phyloP scores from a whole-genome alignment of 2,329 filamentous ascomycete species.

The Chaetothyriales sp. region DNA sequence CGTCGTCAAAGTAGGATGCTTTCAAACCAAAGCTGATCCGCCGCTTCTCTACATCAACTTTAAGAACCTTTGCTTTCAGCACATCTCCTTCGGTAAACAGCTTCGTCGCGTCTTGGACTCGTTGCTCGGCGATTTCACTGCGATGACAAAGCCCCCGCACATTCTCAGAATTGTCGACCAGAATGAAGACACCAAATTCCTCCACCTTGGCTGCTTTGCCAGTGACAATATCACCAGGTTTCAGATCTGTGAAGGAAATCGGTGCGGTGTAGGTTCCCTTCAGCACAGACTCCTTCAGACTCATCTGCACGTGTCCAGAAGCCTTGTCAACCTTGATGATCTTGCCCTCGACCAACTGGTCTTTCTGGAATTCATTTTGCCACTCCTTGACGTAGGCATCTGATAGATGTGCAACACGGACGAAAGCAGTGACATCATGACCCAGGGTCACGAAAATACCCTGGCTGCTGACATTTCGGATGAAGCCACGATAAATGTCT shows the following conservation, averaged over 20 bases:
- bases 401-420: slow-evolving; percentile 76
- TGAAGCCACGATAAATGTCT: slow-evolving; percentile 75
- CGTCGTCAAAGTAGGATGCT: slow-evolving; percentile 69
- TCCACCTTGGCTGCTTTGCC: slow-evolving; percentile 89
- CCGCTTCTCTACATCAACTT: slow-evolving; percentile 59
- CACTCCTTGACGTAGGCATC: slow-evolving; percentile 90
- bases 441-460: slow-evolving; percentile 79
- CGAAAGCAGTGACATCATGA: slow-evolving; percentile 65
- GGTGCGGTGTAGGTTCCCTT: slow-evolving; percentile 65
- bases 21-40: slow-evolving; percentile 85
- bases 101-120: slow-evolving; percentile 70
- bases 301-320: slow-evolving; percentile 66
- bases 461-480: slow-evolving; percentile 79
- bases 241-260: slow-evolving; percentile 61
- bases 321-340: slow-evolving; percentile 57
- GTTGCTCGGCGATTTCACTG: slow-evolving; percentile 76
- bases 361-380: slow-evolving; percentile 76
- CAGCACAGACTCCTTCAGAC: slow-evolving; percentile 70
- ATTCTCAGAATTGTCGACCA: slow-evolving; percentile 73
- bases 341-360: slow-evolving; percentile 82
- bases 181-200: slow-evolving; percentile 87
- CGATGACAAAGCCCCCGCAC: slow-evolving; percentile 88
- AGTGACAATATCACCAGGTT: slow-evolving; percentile 66
- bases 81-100: slow-evolving; percentile 79
- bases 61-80: slow-evolving; percentile 84